These are phyloP conservation scores for Phyllosticta citrichinensis DNA, from an alignment of 2,329 filamentous ascomycete genomes.

Conservation along the genomic window DNA sequence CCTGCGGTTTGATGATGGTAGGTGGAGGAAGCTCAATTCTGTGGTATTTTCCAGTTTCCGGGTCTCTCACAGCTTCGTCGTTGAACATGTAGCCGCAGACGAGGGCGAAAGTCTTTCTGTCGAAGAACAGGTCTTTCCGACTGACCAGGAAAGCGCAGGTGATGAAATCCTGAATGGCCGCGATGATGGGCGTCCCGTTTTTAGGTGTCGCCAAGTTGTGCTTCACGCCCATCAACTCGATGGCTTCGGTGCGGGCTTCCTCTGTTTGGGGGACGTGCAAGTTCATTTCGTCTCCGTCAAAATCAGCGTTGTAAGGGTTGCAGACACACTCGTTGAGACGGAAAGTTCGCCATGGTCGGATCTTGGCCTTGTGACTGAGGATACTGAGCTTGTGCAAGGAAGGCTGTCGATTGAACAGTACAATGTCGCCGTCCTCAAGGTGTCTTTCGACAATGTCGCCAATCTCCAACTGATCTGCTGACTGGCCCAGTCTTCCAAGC, in stretches of 20 bases:
- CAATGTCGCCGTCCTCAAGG: conserved; percentile 88
- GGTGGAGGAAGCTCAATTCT: conserved; percentile 79
- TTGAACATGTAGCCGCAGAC: conserved; percentile 93
- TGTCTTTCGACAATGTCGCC: conserved; percentile 92
- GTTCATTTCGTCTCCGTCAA: conserved; percentile 99
- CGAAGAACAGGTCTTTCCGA: conserved; percentile 86
- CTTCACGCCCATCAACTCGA: conserved; percentile 95
- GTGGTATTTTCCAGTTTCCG: conserved; percentile 39
- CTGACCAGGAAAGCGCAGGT: conserved; percentile 87
- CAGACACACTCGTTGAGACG: conserved; percentile 97
- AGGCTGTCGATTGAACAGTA: conserved; percentile 95
- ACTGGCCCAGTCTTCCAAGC: conserved; percentile 58
- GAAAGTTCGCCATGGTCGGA: conserved; percentile 91
- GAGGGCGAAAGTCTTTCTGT: conserved; percentile 78
- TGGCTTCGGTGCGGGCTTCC: conserved; percentile 88
- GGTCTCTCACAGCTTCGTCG: conserved; percentile 44
- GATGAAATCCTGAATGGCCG: conserved; percentile 98
- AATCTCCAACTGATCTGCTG: conserved; percentile 64
- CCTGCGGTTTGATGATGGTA: conserved; percentile 72
- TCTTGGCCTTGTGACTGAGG: conserved; percentile 87
- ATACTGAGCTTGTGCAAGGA: conserved; percentile 98
- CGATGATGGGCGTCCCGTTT: conserved; percentile 96
- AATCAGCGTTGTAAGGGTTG: conserved; percentile 97
- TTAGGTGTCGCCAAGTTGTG: conserved; percentile 93
- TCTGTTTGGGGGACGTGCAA: conserved; percentile 96